phyloP scores from a whole-genome alignment of 495 filamentous ascomycete genomes.

The Stereocaulon alpinum region DNA sequence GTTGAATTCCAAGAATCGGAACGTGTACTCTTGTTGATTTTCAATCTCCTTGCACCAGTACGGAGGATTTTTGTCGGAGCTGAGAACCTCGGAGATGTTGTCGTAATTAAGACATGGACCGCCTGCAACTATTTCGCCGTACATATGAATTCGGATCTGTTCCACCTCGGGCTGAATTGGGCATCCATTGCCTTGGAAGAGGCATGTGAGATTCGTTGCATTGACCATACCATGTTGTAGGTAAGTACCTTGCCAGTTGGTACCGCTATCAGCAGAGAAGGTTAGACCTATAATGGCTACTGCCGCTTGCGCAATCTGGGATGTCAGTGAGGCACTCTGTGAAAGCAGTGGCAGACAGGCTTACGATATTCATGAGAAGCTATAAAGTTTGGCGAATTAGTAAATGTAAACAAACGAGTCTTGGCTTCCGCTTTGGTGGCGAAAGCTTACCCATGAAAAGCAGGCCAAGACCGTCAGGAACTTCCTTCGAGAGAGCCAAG shows the following conservation, averaged over 20 bases:
- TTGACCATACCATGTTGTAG: conserved; percentile 11
- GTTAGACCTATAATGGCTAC: conserved; percentile 18
- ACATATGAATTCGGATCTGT: conserved; percentile 9
- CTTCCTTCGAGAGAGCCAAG: conserved; percentile 15
- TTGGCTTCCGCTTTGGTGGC: neutral
- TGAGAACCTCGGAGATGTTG: conserved; percentile 6
- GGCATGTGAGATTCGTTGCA: conserved; percentile 17
- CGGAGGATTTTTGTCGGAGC: neutral
- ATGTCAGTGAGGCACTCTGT: neutral
- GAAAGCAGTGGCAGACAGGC: neutral
- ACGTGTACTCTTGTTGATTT: conserved; percentile 13
- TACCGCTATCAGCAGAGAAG: conserved; percentile 18
- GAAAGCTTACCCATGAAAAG: conserved; percentile 13
- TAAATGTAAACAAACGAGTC: neutral
- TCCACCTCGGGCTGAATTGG: neutral
- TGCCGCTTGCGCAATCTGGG: conserved; percentile 17
- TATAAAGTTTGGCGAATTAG: conserved; percentile 3
- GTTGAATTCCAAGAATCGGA: conserved; percentile 17
- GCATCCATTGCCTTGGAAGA: neutral
- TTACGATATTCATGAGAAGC: conserved; percentile 15
- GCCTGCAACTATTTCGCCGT: conserved; percentile 11
- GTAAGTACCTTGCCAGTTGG: conserved; percentile 9
- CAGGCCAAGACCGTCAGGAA: conserved; percentile 5
- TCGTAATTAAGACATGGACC: neutral
- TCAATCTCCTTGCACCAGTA: conserved; percentile 6